These are phyloP conservation scores for Bondarzewia mesenterica DNA, from an alignment of 1,284 basidiomycete species.

Conservation along the genomic window DNA sequence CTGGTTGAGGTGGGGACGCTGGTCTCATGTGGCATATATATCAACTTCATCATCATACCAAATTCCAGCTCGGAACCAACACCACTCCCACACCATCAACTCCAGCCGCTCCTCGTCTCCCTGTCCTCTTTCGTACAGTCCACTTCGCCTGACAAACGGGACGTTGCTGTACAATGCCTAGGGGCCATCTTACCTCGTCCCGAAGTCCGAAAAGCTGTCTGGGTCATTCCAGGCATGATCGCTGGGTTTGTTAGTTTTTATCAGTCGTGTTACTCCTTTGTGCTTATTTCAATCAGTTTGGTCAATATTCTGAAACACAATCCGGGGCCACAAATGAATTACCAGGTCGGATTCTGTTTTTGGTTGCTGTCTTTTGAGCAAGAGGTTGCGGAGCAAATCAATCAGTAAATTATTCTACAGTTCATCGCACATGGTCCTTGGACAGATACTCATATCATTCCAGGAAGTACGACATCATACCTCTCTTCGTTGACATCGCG, in stretches of 20 bases:
- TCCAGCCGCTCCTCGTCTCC: conserved; percentile 61
- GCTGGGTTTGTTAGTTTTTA: conserved; percentile 40
- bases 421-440: not conserved
- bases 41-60: conserved; percentile 1
- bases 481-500: conserved; percentile 81
- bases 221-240: conserved; percentile 61
- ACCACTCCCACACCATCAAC: conserved; percentile 44
- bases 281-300: conserved; percentile 40
- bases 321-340: conserved; percentile 87
- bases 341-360: conserved; percentile 87
- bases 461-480: conserved; percentile 86
- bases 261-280: not conserved
- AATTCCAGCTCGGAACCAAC: conserved; percentile 43
- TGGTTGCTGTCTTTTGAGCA: conserved; percentile 93
- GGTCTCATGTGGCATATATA: not conserved
- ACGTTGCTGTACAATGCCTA: conserved; percentile 86
- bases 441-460: not conserved
- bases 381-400: conserved; percentile 73
- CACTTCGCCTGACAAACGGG: conserved; percentile 62
- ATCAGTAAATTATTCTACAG: conserved; percentile 16
- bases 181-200: conserved; percentile 80
- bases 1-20: conserved; percentile 55
- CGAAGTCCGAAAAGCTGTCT: conserved; percentile 69
- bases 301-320: conserved; percentile 73
- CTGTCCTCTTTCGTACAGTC: conserved; percentile 62